phyloP scores from a whole-genome alignment of 2,329 filamentous ascomycete species.

The Colletotrichum lentis region DNA sequence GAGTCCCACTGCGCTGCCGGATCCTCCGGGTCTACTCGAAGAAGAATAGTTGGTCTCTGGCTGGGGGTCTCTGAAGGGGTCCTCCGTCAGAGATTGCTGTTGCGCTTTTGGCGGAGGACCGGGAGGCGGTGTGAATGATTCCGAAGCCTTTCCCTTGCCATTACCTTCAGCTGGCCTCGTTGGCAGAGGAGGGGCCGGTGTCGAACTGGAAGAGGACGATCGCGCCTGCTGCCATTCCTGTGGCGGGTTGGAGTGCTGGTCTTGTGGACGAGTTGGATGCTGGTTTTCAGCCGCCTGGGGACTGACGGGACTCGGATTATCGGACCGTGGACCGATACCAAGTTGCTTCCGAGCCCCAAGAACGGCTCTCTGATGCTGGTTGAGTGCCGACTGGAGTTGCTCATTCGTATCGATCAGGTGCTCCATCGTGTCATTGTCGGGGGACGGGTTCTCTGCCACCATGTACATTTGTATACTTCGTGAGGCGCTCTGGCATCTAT shows the following conservation, averaged over 20 bases:
- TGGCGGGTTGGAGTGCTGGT: constrained; percentile 37
- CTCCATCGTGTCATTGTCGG: constrained; percentile 94
- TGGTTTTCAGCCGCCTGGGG: constrained; percentile 38
- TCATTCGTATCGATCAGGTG: constrained; percentile 95
- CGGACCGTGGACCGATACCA: constrained; percentile 49
- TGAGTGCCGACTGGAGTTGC: constrained; percentile 82
- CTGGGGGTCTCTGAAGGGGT: constrained; percentile 43
- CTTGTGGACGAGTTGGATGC: constrained; percentile 33
- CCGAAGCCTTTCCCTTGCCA: constrained; percentile 44
- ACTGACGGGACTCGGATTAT: constrained; percentile 42
- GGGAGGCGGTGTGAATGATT: constrained; percentile 35
- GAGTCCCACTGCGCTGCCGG: constrained; percentile 16
- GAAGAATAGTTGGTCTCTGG: constrained; percentile 25
- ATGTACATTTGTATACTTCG: constrained; percentile 88
- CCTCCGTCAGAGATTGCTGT: constrained; percentile 46
- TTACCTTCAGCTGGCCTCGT: constrained; percentile 30
- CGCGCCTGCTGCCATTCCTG: constrained; percentile 41
- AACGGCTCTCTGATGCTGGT: constrained; percentile 83
- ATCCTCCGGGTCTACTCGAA: constrained; percentile 40
- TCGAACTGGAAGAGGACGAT: constrained; percentile 32
- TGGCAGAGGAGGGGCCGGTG: constrained; percentile 27
- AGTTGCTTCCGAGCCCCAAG: constrained; percentile 67
- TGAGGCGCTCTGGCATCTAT: constrained; percentile 83
- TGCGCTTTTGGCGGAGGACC: constrained; percentile 41
- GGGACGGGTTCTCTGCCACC: constrained; percentile 76